These are phyloP conservation scores for Podospora conica DNA, from an alignment of 495 filamentous ascomycete species.

Conservation along the genomic window DNA sequence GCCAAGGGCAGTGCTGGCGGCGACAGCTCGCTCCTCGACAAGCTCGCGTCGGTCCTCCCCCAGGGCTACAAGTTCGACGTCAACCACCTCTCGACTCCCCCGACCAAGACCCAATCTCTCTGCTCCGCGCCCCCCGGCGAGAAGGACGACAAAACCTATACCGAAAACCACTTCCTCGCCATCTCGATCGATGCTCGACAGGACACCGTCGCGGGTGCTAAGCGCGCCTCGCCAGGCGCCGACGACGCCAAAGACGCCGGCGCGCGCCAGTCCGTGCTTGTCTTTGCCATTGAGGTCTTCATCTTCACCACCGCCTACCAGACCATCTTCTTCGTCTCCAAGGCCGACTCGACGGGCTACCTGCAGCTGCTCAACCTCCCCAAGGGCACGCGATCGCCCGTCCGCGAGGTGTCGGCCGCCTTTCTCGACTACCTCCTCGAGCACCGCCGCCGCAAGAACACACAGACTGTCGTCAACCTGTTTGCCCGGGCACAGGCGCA, in stretches of 20 bases:
- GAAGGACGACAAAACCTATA: slow-evolving; percentile 67
- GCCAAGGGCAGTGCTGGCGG: neutral
- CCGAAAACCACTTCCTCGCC: slow-evolving; percentile 81
- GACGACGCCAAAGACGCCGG: slow-evolving; percentile 20
- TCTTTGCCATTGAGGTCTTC: slow-evolving; percentile 53
- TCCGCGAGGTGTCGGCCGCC: slow-evolving; percentile 62
- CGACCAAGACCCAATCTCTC: slow-evolving; percentile 62
- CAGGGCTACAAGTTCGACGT: slow-evolving; percentile 62
- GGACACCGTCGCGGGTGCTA: slow-evolving; percentile 5
- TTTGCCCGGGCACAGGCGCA: slow-evolving; percentile 91
- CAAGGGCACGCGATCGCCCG: slow-evolving; percentile 59
- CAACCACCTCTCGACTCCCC: slow-evolving; percentile 84
- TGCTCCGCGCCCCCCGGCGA: slow-evolving; percentile 70
- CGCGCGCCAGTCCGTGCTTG: slow-evolving; percentile 24
- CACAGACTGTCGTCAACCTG: slow-evolving; percentile 74
- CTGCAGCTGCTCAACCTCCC: slow-evolving; percentile 58
- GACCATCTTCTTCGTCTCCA: slow-evolving; percentile 88
- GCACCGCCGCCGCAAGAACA: slow-evolving; percentile 57
- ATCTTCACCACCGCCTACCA: slow-evolving; percentile 69
- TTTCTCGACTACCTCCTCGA: slow-evolving; percentile 72
- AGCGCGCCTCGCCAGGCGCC: slow-evolving; percentile 26
- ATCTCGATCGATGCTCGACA: slow-evolving; percentile 50
- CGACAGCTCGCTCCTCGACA: slow-evolving; percentile 32
- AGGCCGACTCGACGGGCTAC: slow-evolving; percentile 93
- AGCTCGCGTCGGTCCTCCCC: slow-evolving; percentile 66